These are phyloP conservation scores for Xylaria acuta DNA, from an alignment of 495 filamentous ascomycete species.

Conservation along the genomic window DNA sequence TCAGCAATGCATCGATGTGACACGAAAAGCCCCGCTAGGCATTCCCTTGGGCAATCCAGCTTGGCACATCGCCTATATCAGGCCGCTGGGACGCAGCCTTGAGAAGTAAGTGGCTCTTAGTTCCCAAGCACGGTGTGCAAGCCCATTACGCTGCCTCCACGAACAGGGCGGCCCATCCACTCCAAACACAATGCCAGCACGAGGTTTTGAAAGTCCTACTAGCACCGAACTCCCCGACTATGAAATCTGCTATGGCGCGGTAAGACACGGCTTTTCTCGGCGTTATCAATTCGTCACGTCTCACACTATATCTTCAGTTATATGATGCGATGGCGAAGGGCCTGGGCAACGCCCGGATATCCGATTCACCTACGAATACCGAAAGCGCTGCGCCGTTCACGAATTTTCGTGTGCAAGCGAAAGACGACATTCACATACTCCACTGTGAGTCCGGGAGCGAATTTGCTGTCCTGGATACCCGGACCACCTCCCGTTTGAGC, in stretches of 20 bases:
- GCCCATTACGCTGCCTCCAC: background rate
- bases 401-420: background rate
- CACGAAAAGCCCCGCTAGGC: background rate
- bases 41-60: background rate
- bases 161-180: background rate
- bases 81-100: background rate
- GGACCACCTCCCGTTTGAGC: background rate
- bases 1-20: no score
- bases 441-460: background rate
- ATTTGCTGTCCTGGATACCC: slow-evolving; percentile 2
- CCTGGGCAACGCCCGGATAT: background rate
- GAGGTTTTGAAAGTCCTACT: background rate
- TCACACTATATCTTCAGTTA: background rate
- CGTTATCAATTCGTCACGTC: background rate
- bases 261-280: background rate
- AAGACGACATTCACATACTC: background rate
- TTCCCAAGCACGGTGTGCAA: no score
- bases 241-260: slow-evolving; percentile 6
- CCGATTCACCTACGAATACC: background rate
- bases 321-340: background rate
- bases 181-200: background rate
- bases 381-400: background rate
- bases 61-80: background rate
- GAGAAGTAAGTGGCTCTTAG: background rate
- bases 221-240: background rate